phyloP scores from a whole-genome alignment of 129 eudicot species.

The Logfia minima region DNA sequence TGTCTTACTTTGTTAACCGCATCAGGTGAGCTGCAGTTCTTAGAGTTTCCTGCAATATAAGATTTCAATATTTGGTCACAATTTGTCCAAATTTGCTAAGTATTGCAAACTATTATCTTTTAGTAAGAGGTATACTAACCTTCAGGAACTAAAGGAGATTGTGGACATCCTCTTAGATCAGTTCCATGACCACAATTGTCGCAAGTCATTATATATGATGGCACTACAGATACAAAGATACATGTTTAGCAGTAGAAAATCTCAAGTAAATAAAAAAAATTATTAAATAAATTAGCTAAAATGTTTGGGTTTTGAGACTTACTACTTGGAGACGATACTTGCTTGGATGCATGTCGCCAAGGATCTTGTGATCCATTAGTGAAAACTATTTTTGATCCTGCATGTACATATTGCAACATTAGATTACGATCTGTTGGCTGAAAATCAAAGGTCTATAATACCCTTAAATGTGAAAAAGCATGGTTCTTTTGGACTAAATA shows the following conservation, averaged over 20 bases:
- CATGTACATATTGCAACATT: slow-evolving; percentile 29
- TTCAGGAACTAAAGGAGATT: slow-evolving; percentile 81
- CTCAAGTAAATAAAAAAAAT: neutral
- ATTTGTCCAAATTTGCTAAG: neutral
- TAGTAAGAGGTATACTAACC: slow-evolving; percentile 44
- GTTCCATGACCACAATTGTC: slow-evolving; percentile 95
- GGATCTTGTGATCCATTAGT: slow-evolving; percentile 99
- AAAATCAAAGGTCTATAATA: slow-evolving; percentile 20
- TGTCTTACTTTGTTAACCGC: slow-evolving; percentile 85
- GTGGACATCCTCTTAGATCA: slow-evolving; percentile 97
- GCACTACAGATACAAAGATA: slow-evolving; percentile 56
- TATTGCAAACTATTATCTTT: neutral
- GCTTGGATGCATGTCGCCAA: slow-evolving; percentile 98
- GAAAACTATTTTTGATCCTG: slow-evolving; percentile 89
- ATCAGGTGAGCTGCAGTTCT: slow-evolving; percentile 77
- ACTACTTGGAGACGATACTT: slow-evolving; percentile 76
- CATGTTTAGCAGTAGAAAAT: slow-evolving; percentile 23
- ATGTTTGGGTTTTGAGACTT: slow-evolving; percentile 33
- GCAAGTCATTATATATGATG: slow-evolving; percentile 75
- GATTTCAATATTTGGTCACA: slow-evolving; percentile 14
- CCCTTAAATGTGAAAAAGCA: slow-evolving; percentile 1
- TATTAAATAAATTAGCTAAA: neutral
- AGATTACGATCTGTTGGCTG: neutral
- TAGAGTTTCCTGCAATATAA: slow-evolving; percentile 57
- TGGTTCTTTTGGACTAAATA: slow-evolving; percentile 3